phyloP scores from a whole-genome alignment of 1,284 basidiomycete species.

The Trametes sp. region DNA sequence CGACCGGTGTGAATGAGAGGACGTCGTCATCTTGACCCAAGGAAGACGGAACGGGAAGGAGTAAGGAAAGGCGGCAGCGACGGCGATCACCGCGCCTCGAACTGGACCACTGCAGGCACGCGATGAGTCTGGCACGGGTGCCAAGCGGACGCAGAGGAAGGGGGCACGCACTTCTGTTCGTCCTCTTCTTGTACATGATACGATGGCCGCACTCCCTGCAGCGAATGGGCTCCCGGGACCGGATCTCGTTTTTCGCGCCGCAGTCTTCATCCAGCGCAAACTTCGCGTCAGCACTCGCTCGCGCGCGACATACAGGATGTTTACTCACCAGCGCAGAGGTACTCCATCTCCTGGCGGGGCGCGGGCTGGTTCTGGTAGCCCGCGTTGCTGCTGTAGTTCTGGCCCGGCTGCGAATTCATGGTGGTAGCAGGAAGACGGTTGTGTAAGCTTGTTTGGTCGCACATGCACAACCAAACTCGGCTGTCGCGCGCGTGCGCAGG shows the following conservation, averaged over 20 bases:
- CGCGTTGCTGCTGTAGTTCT: constrained; percentile 32
- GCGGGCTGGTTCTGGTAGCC: constrained; percentile 30
- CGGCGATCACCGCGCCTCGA: constrained; percentile 75
- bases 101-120: constrained; percentile 76
- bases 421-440: constrained; percentile 33
- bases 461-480: constrained; percentile 28
- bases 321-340: constrained; percentile 87
- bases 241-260: constrained; percentile 92
- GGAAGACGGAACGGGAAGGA: constrained; percentile 12
- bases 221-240: constrained; percentile 93
- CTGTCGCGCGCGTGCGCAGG: not conserved
- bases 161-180: constrained; percentile 85
- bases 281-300: not conserved
- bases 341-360: constrained; percentile 79
- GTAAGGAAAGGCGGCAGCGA: constrained; percentile 8
- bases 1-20: not conserved
- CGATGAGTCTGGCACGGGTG: constrained; percentile 24
- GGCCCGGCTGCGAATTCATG: constrained; percentile 56
- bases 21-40: constrained; percentile 5
- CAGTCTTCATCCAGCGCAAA: constrained; percentile 76
- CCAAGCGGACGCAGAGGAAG: constrained; percentile 19
- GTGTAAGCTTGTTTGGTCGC: constrained; percentile 38
- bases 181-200: constrained; percentile 99
- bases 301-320: not conserved
- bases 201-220: constrained; percentile 98